These are phyloP conservation scores for Calcarisporium arbuscula DNA, from an alignment of 2,329 filamentous ascomycete genomes.

Conservation along the genomic window DNA sequence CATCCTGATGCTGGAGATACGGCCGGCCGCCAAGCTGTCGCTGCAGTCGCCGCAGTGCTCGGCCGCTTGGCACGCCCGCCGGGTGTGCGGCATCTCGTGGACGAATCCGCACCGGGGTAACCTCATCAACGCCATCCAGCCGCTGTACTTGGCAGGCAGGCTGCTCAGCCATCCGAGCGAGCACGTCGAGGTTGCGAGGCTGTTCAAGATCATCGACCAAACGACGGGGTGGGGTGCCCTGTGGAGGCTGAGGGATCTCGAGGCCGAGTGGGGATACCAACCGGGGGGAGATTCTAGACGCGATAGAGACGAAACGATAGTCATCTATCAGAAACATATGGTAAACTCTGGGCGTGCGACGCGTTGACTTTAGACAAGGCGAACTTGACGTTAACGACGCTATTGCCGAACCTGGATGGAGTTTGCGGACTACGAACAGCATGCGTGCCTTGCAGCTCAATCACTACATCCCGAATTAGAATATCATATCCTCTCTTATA, in stretches of 20 bases:
- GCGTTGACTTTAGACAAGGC: too few species aligned
- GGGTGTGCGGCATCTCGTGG: slow-evolving; percentile 45
- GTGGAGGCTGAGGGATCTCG: slow-evolving; percentile 47
- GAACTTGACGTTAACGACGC: too few species aligned
- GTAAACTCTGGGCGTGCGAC: too few species aligned
- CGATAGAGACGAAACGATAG: too few species aligned
- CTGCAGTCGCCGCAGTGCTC: slow-evolving; percentile 19
- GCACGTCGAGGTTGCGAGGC: slow-evolving; percentile 30
- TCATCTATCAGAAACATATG: too few species aligned
- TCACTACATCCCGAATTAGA: too few species aligned
- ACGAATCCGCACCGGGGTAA: slow-evolving; percentile 50
- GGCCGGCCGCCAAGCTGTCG: slow-evolving; percentile 15
- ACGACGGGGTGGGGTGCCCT: slow-evolving; percentile 47
- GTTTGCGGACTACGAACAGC: too few species aligned
- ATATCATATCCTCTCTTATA: too few species aligned
- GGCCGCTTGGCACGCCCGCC: slow-evolving; percentile 45
- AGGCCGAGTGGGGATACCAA: slow-evolving; percentile 32
- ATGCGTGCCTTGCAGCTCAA: too few species aligned
- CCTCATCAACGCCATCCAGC: slow-evolving; percentile 52
- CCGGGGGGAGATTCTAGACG: slow-evolving; percentile 12
- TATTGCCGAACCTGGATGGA: too few species aligned
- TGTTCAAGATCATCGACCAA: slow-evolving; percentile 43
- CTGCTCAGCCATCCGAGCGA: slow-evolving; percentile 45
- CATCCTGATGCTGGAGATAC: slow-evolving; percentile 40
- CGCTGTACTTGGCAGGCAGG: slow-evolving; percentile 49